Evolutionary conservation across 441 rosid species (phyloP), one percentile per base, ranked within the genome.

Genomic region (Brassica hybrid): DNA sequence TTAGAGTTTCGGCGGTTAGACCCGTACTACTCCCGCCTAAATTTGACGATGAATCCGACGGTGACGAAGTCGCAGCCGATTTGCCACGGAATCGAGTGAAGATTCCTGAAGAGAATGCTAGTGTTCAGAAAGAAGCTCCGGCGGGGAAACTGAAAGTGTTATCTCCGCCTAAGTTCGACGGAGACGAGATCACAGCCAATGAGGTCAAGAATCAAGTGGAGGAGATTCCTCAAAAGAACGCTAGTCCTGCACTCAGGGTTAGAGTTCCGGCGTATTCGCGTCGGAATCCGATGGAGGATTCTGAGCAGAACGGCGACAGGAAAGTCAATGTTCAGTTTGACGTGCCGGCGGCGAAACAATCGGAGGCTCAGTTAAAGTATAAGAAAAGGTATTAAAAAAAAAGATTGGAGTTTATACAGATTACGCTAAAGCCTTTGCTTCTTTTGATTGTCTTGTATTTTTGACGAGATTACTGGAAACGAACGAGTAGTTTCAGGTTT

Each of bases 41-140:
- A 17, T 96, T 93, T 84, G 97, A 79, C 89, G 91, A 94, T 87
- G 89, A 84, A 8, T 72, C 75, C 18, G 73, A 66, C 30, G 82
- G 41, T 7, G 74, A 68, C 23, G 71, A 54, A n/a, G 38, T 3
- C 12, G 0, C 11, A 27, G 17, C 25, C 7, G 58, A 78, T 12
- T 12, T 36, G 0, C 25, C 21, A 1, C 76, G 30, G 17, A 69
- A 25, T 52, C 69, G n/a, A 52, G 34, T 30, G 34, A 30, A 30
- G 34, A 30, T 30, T 30, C 65, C 48, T 36, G 34, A 30, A 30
- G 6, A 54, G 17, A 69, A 69, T 16, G 30, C 9, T 14, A 36
- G 27, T 10, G 71, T 11, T 65, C 56, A 9, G 65, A 66, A 8
- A 3, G 38, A 6, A 36, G 41, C 79, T 13, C 85, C 90, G 17